Evolutionary conservation across 208 protist genomes (phyloP), one percentile per base, ranked within the genome.

Genomic region (Porcisia hertigi): DNA sequence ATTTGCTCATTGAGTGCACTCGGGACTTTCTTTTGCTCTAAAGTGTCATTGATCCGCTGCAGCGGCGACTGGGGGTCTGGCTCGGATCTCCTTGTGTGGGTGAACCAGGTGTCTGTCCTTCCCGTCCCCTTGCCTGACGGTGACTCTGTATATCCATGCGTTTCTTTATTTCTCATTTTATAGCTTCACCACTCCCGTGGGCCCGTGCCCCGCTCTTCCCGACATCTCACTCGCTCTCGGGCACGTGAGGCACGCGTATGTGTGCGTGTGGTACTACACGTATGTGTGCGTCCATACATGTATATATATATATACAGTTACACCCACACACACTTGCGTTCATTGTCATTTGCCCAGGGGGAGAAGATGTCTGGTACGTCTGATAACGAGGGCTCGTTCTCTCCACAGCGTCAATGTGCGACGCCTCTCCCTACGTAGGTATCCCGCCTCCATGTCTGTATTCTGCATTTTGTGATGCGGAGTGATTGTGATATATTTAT

Each of bases 1-100:
- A 11, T 66, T 66, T 49, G 8, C 39, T 66, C 39, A 66, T 66
- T 47, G 39, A 66, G 62, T 43, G 39, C 62, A 14, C 62, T 47
- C 36, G 12, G 62, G 34, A 66, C 39, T 11, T 66, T 66, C 25
- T 14, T 47, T 66, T n/a, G n/a, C n/a, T 49, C 39, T 7, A 3
- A 30, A 66, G 20, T 47, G 14, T 12, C 39, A n/a, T 3, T 49
- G 62, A 47, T 41, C 14, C 7, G 20, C 39, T 45, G 62, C 62
- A 47, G 18, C 20, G 62, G n/a, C 34, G 34, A 34, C 54, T 41
- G 39, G 20, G 62, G 39, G 7, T 25, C 30, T 18, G 20, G 20
- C 11, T 25, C 39, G 62, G 34, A 25, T 30, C 36, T 45, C 12
- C 62, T 41, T 16, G 8, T 4, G 62, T 47, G 62, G 20, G 39